These are phyloP conservation scores for Kazachstania kunashirensis DNA, from an alignment of 805 yeast species.

Conservation along the genomic window DNA sequence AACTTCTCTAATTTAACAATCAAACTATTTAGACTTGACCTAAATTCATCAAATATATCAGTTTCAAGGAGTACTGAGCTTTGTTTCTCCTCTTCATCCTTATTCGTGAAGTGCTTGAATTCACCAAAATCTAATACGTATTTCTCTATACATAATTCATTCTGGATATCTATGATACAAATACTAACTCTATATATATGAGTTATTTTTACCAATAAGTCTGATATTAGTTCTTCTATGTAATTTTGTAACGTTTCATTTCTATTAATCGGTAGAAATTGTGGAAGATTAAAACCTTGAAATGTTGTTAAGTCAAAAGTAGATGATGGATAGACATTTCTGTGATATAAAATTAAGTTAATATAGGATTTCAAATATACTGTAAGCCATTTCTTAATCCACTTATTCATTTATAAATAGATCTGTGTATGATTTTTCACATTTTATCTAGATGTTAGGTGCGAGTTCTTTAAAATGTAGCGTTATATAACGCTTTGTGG, in stretches of 20 bases:
- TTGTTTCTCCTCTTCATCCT: conserved; percentile 8
- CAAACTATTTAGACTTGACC: conserved; percentile 26
- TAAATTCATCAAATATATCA: conserved; percentile 26
- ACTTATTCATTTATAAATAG: conserved; percentile 19
- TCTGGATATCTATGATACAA: conserved; percentile 16
- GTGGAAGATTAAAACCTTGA: conserved; percentile 35
- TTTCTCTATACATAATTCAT: conserved; percentile 20
- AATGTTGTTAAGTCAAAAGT: conserved; percentile 31
- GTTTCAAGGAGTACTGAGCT: conserved; percentile 11
- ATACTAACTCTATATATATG: conserved; percentile 19
- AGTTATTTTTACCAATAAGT: conserved; percentile 18
- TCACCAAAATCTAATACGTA: conserved; percentile 28
- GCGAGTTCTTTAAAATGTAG: too few species aligned
- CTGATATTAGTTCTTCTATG: conserved; percentile 27
- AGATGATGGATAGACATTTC: conserved; percentile 31
- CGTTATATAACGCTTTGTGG: too few species aligned
- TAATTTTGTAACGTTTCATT: conserved; percentile 38
- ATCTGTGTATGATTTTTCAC: too few species aligned
- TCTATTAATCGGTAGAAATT: conserved; percentile 34
- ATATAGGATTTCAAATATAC: conserved; percentile 32
- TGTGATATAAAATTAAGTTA: conserved; percentile 29
- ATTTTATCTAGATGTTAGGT: too few species aligned
- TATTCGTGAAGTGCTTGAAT: conserved; percentile 14
- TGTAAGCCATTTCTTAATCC: conserved; percentile 22
- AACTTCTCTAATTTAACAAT: conserved; percentile 19